Conservation (phyloP, 1,284 basidiomycete genomes). For the Cutaneotrichosporon arboriforme region DNA sequence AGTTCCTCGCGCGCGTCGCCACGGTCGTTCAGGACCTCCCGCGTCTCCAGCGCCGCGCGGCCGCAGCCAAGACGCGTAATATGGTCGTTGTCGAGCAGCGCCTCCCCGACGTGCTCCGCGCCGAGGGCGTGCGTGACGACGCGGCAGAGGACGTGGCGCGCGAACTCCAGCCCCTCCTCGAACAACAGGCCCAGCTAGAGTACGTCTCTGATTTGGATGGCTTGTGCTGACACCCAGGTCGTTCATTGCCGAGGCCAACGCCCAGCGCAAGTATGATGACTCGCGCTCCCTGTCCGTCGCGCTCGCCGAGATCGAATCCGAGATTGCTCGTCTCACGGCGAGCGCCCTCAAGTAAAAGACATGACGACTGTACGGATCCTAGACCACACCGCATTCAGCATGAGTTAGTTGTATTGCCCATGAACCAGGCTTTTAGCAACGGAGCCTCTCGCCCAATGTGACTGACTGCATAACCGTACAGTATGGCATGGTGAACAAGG, state of each 20-base stretch:
- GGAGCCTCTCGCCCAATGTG: too few species aligned
- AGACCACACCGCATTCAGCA: too few species aligned
- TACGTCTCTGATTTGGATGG: conserved; percentile 18
- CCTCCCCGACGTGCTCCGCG: conserved; percentile 24
- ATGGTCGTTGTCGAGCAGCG: conserved; percentile 30
- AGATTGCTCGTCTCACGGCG: conserved; percentile 62
- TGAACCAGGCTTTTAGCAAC: too few species aligned
- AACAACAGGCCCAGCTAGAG: conserved; percentile 83
- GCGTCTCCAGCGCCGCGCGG: conserved; percentile 50
- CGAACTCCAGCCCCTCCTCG: conserved; percentile 72
- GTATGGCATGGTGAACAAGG: not conserved
- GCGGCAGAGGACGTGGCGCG: conserved; percentile 60
- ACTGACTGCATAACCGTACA: not conserved
- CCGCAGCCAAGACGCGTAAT: conserved; percentile 25
- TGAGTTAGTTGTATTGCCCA: too few species aligned
- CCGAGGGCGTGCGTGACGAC: conserved; percentile 20
- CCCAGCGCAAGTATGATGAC: conserved; percentile 83
- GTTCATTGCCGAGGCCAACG: conserved; percentile 64
- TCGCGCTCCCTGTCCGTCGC: conserved; percentile 68
- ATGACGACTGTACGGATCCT: too few species aligned
- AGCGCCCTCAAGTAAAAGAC: conserved; percentile 2
- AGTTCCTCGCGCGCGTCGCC: conserved; percentile 76
- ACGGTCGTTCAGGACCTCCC: conserved; percentile 54
- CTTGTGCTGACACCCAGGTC: conserved; percentile 14
- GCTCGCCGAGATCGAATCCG: conserved; percentile 67